Evolutionary conservation across 2,329 filamentous ascomycete genomes (phyloP).

Genomic region (Venturia oleaginea): DNA sequence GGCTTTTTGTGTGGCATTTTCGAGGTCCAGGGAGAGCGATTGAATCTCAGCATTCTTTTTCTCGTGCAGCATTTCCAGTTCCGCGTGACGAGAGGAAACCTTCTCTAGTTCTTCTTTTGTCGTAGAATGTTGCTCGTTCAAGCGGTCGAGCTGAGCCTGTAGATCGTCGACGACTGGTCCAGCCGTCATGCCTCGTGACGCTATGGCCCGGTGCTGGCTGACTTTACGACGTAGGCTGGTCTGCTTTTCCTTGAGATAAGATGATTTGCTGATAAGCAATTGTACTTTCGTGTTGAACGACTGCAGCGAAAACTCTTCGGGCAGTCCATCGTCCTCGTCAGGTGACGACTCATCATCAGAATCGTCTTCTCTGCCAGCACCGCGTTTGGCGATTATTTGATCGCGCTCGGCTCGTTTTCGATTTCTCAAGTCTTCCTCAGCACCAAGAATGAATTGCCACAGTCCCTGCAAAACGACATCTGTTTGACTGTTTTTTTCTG

Average conservation of each 20-base stretch:
- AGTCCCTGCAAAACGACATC: slow-evolving; percentile 27
- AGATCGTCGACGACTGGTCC: neutral
- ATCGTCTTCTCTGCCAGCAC: slow-evolving; percentile 37
- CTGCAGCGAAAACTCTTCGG: slow-evolving; percentile 59
- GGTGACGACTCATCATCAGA: slow-evolving; percentile 54
- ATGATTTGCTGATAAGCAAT: slow-evolving; percentile 68
- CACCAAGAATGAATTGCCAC: slow-evolving; percentile 43
- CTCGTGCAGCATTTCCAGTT: slow-evolving; percentile 18
- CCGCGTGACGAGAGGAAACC: slow-evolving; percentile 21
- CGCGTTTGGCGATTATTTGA: slow-evolving; percentile 30
- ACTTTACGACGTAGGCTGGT: slow-evolving; percentile 83
- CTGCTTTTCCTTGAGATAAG: slow-evolving; percentile 76
- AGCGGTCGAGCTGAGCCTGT: slow-evolving; percentile 6
- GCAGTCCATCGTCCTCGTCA: slow-evolving; percentile 43
- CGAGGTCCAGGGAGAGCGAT: slow-evolving; percentile 26
- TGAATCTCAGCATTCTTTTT: slow-evolving; percentile 16
- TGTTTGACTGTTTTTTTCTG: neutral
- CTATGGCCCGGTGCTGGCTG: slow-evolving; percentile 87
- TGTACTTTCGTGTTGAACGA: slow-evolving; percentile 74
- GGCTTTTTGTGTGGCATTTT: slow-evolving; percentile 25
- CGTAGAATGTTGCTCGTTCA: slow-evolving; percentile 13
- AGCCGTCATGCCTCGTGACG: slow-evolving; percentile 47
- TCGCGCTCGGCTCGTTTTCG: slow-evolving; percentile 27
- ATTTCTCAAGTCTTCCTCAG: slow-evolving; percentile 33
- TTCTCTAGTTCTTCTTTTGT: slow-evolving; percentile 9